Evolutionary conservation across 805 yeast genomes (phyloP).

Genomic region (Saccharomycodes ludwigii): DNA sequence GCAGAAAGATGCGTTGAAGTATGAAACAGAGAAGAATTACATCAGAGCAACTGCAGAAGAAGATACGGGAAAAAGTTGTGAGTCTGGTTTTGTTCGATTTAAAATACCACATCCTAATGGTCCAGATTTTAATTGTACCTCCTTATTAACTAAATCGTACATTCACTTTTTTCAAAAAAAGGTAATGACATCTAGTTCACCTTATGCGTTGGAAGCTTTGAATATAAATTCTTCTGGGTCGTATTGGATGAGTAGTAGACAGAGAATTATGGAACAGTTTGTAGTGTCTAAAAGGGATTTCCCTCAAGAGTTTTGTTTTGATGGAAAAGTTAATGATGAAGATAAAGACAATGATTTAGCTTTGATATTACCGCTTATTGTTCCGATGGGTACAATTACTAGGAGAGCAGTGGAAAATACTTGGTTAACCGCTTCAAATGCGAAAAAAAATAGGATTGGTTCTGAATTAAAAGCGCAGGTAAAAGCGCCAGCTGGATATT

Average conservation of each 20-base stretch:
- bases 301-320: slow-evolving; percentile 13
- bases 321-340: slow-evolving; percentile 8
- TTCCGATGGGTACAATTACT: slow-evolving; percentile 95
- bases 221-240: slow-evolving; percentile 68
- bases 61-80: slow-evolving; percentile 9
- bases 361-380: slow-evolving; percentile 69
- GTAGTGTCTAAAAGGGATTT: slow-evolving; percentile 46
- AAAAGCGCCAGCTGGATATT: slow-evolving; percentile 78
- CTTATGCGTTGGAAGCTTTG: slow-evolving; percentile 65
- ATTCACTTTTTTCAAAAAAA: slow-evolving; percentile 62
- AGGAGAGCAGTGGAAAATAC: slow-evolving; percentile 94
- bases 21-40: slow-evolving; percentile 26
- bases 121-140: slow-evolving; percentile 56
- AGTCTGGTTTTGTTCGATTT: slow-evolving; percentile 28
- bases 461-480: slow-evolving; percentile 86
- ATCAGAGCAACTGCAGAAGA: slow-evolving; percentile 13
- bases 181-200: slow-evolving; percentile 54
- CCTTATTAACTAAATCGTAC: slow-evolving; percentile 67
- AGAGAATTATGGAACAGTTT: slow-evolving; percentile 73
- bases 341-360: slow-evolving; percentile 32
- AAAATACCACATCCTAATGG: slow-evolving; percentile 88
- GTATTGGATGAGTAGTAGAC: slow-evolving; percentile 89
- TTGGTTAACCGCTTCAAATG: slow-evolving; percentile 96
- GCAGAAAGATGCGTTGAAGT: slow-evolving; percentile 13
- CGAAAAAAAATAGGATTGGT: slow-evolving; percentile 74